These are phyloP conservation scores for Rhynchospora pubera DNA, from an alignment of 176 grass and related monocot genomes.

Conservation along the genomic window DNA sequence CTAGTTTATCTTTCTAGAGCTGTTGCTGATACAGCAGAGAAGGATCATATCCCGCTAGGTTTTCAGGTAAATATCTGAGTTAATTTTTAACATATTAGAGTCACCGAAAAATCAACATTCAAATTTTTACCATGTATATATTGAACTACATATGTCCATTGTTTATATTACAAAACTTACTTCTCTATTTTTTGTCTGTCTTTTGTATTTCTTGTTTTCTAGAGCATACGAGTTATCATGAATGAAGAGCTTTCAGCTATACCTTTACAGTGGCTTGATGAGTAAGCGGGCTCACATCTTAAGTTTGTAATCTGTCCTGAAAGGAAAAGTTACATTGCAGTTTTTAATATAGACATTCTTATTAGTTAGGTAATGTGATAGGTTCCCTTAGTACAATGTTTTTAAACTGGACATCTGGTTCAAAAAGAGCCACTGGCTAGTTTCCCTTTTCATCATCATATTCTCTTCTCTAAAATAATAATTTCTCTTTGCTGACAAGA, in stretches of 20 bases:
- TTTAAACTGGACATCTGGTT: not conserved
- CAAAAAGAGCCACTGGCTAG: not conserved
- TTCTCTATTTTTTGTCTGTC: not conserved
- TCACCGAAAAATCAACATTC: not conserved
- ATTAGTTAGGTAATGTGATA: not conserved
- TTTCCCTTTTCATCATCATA: not conserved
- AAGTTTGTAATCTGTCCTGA: slow-evolving; percentile 2
- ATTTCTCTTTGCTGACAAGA: not conserved
- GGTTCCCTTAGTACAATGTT: not conserved
- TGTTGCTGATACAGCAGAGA: slow-evolving; percentile 80
- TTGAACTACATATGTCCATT: not conserved
- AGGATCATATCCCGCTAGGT: slow-evolving; percentile 83
- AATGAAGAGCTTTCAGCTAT: slow-evolving; percentile 90
- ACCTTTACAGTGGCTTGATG: slow-evolving; percentile 73
- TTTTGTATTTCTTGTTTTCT: slow-evolving; percentile 38
- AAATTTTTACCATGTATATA: not conserved
- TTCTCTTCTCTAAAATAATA: not conserved
- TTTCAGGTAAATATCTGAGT: slow-evolving; percentile 71
- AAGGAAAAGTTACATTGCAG: not conserved
- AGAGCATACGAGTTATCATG: slow-evolving; percentile 97
- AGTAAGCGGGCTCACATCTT: slow-evolving; percentile 44
- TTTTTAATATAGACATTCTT: not conserved
- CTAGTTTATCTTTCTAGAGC: slow-evolving; percentile 36
- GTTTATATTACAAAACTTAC: slow-evolving; percentile 20
- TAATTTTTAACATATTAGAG: not conserved